A percentile compares a stretch with the other conserved stretches of the same genome.
Conservation (phyloP, 225 moss, liverwort and hornwort genomes). For the Sphagnum contortum region DNA sequence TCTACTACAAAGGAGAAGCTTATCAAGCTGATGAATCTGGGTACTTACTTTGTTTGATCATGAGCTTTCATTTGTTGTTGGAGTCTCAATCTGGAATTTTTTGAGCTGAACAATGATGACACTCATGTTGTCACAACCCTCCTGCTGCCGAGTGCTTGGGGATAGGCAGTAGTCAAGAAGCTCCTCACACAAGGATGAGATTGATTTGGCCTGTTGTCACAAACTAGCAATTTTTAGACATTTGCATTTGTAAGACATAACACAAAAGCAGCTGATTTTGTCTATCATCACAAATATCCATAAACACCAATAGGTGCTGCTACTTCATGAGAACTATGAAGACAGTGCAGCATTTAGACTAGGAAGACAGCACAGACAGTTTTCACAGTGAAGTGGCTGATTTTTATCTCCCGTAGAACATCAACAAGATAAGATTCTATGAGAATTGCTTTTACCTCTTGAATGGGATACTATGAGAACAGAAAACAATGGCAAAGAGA, state of each 20-base stretch:
- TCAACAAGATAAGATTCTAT: too few relatives aligned
- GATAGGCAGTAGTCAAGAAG: conserved; percentile 40
- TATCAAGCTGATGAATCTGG: too few relatives aligned
- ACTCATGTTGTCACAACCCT: conserved; percentile 63
- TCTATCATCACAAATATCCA: too few relatives aligned
- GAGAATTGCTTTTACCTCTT: too few relatives aligned
- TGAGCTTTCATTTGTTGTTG: conserved; percentile 2
- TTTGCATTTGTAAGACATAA: neutral
- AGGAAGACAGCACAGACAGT: neutral
- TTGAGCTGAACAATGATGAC: conserved; percentile 42
- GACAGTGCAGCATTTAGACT: neutral
- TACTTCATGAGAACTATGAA: neutral
- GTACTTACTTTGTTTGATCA: too few relatives aligned
- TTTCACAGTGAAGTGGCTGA: neutral
- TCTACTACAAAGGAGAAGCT: too few relatives aligned
- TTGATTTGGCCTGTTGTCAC: conserved; percentile 18
- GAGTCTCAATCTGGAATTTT: conserved; percentile 15
- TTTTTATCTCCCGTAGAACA: too few relatives aligned
- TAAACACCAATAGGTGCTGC: neutral
- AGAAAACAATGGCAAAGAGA: neutral
- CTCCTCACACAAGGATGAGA: conserved; percentile 37
- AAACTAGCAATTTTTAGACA: neutral
- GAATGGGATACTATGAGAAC: too few relatives aligned
- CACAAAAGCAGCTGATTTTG: neutral
- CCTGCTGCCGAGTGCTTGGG: conserved; percentile 38